A percentile compares a stretch with the other conserved stretches of the same genome.
Conservation (phyloP, 108 stramenopile genomes). For the Conticribra weissflogii region DNA sequence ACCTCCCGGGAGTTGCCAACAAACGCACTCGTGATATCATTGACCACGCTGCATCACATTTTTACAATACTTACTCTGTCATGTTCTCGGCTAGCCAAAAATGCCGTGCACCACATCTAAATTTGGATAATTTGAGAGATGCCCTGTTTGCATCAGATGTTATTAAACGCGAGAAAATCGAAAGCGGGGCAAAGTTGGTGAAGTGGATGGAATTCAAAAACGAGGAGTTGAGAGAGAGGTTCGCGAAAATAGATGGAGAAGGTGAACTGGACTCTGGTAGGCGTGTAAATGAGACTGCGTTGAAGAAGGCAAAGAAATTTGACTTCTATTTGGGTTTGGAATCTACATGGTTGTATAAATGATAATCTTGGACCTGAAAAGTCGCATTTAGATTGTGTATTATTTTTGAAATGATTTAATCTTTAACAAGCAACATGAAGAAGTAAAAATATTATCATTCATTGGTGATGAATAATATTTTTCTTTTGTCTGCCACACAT, state of each 20-base stretch:
- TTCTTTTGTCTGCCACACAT: neutral
- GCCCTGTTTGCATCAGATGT: slow-evolving; percentile 78
- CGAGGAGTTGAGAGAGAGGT: slow-evolving; percentile 43
- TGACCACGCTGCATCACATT: slow-evolving; percentile 56
- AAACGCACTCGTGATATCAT: slow-evolving; percentile 64
- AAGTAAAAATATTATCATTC: too few species aligned
- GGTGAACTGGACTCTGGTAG: neutral
- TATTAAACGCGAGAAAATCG: slow-evolving; percentile 56
- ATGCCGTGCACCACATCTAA: slow-evolving; percentile 87
- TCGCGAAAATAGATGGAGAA: neutral
- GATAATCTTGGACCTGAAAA: too few species aligned
- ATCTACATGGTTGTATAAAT: slow-evolving; percentile 66
- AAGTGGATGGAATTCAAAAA: slow-evolving; percentile 69
- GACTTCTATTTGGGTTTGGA: slow-evolving; percentile 88
- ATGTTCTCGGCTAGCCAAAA: slow-evolving; percentile 18
- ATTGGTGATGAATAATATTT: too few species aligned
- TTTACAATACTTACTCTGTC: slow-evolving; percentile 50
- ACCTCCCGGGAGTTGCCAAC: slow-evolving; percentile 73
- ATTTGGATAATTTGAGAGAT: slow-evolving; percentile 86
- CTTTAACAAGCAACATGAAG: too few species aligned
- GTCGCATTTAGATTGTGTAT: too few species aligned
- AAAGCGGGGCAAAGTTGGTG: slow-evolving; percentile 51
- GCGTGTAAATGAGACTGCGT: slow-evolving; percentile 44
- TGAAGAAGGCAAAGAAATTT: slow-evolving; percentile 70
- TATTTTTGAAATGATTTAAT: too few species aligned